Conservation (phyloP, 163 green algal species). For the Scenedesmus sp. region DNA sequence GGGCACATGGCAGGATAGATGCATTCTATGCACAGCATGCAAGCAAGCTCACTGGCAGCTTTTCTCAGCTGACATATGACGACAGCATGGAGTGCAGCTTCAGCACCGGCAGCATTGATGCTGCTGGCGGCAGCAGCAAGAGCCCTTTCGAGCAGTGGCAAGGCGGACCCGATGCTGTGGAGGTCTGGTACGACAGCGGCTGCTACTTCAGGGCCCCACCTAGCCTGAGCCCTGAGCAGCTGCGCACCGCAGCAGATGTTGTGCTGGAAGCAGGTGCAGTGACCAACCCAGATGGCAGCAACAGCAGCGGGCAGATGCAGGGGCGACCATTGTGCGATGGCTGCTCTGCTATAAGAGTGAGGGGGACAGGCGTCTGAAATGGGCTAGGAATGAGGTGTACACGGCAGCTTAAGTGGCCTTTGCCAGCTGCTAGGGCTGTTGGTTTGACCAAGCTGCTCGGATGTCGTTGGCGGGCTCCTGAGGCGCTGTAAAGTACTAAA, state of each 20-base stretch:
- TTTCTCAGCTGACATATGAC: background rate
- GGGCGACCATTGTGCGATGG: constrained; percentile 6
- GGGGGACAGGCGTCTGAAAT: constrained; percentile 10
- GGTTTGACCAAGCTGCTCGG: background rate
- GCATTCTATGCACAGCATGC: background rate
- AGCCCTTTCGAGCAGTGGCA: background rate
- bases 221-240: background rate
- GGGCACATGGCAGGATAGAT: background rate
- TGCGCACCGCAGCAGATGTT: background rate
- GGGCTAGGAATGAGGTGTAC: constrained; percentile 41
- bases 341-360: constrained; percentile 22
- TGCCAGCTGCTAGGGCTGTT: background rate
- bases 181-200: constrained; percentile 39
- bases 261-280: constrained; percentile 36
- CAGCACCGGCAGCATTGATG: background rate
- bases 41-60: background rate
- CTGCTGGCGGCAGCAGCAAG: background rate
- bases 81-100: constrained; percentile 8
- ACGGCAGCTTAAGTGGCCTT: background rate
- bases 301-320: background rate
- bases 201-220: constrained; percentile 37
- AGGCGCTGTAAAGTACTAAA: background rate
- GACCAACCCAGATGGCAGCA: background rate
- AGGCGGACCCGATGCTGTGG: constrained; percentile 1
- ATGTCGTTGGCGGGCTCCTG: background rate